Conservation (phyloP, 768 basidiomycete genomes). For the Neoboletus magnificus region DNA sequence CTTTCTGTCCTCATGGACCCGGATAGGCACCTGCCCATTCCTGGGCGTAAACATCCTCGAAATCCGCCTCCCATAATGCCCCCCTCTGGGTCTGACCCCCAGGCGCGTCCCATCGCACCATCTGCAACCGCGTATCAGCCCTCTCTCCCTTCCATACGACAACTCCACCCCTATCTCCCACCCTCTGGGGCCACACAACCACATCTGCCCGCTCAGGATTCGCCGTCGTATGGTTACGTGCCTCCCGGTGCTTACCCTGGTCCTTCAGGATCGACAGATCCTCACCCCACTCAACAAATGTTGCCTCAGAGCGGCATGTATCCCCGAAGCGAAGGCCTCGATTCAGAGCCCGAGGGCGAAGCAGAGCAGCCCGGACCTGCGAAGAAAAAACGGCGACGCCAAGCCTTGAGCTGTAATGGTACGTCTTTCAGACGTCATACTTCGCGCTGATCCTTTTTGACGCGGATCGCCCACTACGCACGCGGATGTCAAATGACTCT, state of each 20-base stretch:
- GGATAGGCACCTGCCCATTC: conserved; percentile 35
- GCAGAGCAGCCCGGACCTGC: conserved; percentile 53
- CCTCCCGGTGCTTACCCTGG: conserved; percentile 19
- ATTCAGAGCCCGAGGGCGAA: conserved; percentile 58
- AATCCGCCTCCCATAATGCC: conserved; percentile 26
- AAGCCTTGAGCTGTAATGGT: conserved; percentile 86
- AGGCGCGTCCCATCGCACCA: conserved; percentile 26
- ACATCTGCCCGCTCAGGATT: conserved; percentile 27
- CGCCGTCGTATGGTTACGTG: conserved; percentile 28
- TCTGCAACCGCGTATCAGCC: conserved; percentile 24
- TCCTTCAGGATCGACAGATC: conserved; percentile 29
- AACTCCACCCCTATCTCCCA: conserved; percentile 62
- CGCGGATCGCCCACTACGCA: conserved; percentile 1
- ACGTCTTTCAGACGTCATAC: conserved; percentile 28
- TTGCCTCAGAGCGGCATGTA: conserved; percentile 24
- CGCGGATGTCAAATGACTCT: conserved; percentile 1
- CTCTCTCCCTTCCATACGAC: conserved; percentile 62
- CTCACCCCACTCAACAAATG: conserved; percentile 19
- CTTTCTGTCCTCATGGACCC: conserved; percentile 32
- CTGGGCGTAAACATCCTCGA: conserved; percentile 31
- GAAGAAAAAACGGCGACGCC: conserved; percentile 80
- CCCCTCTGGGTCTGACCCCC: conserved; percentile 25
- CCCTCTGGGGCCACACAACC: conserved; percentile 39
- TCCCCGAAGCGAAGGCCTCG: conserved; percentile 38
- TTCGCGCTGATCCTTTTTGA: conserved; percentile 20